Conservation (phyloP, 768 basidiomycete species). For the Coprinellus micaceus region DNA sequence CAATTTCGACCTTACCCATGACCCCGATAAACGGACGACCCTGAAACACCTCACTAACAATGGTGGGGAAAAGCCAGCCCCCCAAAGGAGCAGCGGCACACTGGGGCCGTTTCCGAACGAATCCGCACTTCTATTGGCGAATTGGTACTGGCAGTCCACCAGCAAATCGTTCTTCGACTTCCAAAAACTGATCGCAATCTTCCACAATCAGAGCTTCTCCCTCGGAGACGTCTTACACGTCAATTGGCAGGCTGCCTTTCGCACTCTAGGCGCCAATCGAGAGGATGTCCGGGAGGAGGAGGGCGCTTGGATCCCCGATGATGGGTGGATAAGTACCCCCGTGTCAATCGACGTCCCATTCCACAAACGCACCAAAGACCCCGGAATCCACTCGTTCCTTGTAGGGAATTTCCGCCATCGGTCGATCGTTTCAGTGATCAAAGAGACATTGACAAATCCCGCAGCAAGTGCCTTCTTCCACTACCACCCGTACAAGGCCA, state of each 20-base stretch:
- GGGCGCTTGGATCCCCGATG: background rate
- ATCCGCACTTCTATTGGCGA: background rate
- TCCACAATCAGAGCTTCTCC: background rate
- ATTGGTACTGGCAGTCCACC: background rate
- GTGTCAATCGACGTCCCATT: constrained; percentile 26
- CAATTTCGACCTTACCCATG: background rate
- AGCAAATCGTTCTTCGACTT: background rate
- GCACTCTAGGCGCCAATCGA: background rate
- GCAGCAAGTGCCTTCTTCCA: constrained; percentile 13
- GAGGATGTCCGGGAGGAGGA: background rate
- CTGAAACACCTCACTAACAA: background rate
- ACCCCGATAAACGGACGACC: background rate
- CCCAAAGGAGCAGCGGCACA: background rate
- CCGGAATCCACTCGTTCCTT: constrained; percentile 13
- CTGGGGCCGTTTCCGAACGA: background rate
- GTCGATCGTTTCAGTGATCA: constrained; percentile 10
- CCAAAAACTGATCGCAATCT: background rate
- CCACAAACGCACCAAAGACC: constrained; percentile 13
- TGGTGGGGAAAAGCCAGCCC: background rate
- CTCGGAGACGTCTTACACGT: background rate
- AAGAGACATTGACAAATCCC: constrained; percentile 6
- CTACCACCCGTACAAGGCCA: constrained; percentile 13
- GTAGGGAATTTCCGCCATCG: constrained; percentile 15
- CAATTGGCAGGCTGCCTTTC: background rate
- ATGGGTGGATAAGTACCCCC: constrained; percentile 14